Conservation (phyloP, 352 stramenopile genomes). For the Phytophthora sojae region DNA sequence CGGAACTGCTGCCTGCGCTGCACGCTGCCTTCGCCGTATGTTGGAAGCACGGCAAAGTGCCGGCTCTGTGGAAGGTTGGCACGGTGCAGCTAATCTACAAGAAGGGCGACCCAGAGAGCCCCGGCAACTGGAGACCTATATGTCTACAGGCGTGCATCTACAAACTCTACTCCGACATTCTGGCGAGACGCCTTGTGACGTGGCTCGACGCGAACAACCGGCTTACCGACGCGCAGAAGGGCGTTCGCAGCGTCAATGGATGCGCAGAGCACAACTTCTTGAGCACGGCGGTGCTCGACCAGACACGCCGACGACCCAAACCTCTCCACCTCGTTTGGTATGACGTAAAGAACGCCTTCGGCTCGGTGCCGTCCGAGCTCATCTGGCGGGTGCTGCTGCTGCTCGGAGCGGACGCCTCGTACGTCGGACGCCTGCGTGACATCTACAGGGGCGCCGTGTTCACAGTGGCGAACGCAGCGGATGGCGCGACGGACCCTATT, state of each 20-base stretch:
- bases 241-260: background rate
- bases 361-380: background rate
- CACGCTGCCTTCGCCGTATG: background rate
- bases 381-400: background rate
- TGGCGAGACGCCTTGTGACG: background rate
- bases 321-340: background rate
- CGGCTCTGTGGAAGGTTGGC: background rate
- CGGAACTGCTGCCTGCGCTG: too few species aligned
- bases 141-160: background rate
- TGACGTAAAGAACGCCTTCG: background rate
- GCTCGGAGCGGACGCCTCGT: background rate
- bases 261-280: background rate
- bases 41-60: background rate
- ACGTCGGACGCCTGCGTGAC: background rate
- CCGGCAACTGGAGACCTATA: background rate
- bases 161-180: background rate
- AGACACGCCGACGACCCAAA: background rate
- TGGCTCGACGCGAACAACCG: background rate
- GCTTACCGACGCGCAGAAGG: background rate
- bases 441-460: background rate
- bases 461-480: background rate
- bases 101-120: background rate
- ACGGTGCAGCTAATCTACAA: background rate
- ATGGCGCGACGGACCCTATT: background rate
- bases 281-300: background rate